These are phyloP conservation scores for Phytophthora sp. DNA, from an alignment of 352 stramenopile genomes.

Conservation along the genomic window DNA sequence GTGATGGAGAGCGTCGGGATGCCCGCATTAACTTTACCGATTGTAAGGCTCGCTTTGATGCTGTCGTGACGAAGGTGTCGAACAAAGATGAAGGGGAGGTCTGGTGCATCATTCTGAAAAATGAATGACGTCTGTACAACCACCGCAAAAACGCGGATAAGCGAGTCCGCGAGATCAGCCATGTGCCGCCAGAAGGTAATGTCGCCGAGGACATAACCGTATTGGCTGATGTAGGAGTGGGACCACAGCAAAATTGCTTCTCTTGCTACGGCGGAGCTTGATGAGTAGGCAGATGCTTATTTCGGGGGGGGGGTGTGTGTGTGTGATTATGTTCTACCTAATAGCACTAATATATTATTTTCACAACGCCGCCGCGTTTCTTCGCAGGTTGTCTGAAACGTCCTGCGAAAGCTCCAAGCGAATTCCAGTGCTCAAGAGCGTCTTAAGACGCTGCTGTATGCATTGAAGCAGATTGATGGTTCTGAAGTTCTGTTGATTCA, in stretches of 20 bases:
- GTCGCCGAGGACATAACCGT: neutral
- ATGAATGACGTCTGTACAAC: conserved; percentile 5
- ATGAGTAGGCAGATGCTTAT: neutral
- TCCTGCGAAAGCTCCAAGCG: neutral
- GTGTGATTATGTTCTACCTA: too few relatives aligned
- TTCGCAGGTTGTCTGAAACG: conserved; percentile 11
- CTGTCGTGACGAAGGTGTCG: neutral
- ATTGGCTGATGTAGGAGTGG: neutral
- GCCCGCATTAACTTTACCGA: neutral
- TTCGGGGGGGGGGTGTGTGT: too few relatives aligned
- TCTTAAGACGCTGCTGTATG: conserved; percentile 5
- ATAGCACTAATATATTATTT: neutral
- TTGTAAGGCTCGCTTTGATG: conserved; percentile 5
- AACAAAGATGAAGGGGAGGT: neutral
- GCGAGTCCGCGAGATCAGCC: too few relatives aligned
- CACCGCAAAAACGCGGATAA: too few relatives aligned
- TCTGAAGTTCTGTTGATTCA: conserved; percentile 12
- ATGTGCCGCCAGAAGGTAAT: neutral
- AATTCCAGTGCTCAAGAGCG: neutral
- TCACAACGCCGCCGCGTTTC: neutral
- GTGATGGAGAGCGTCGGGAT: neutral
- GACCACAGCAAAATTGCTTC: neutral
- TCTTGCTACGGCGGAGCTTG: neutral
- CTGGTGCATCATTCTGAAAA: neutral
- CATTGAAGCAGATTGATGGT: neutral